phyloP scores from a whole-genome alignment of 2,329 filamentous ascomycete genomes.

The Neofusicoccum parvum region DNA sequence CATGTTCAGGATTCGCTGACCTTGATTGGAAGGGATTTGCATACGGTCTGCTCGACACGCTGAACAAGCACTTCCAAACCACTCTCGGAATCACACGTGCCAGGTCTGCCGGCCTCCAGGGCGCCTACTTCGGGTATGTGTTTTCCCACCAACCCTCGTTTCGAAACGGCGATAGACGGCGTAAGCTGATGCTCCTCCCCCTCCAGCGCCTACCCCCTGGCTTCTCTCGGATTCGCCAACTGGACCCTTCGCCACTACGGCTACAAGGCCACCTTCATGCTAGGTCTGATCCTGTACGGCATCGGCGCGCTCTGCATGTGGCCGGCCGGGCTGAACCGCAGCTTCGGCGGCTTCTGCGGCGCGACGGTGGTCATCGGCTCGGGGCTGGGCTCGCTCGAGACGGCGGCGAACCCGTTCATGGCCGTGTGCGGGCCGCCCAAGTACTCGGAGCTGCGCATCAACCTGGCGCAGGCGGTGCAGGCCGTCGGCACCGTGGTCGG shows the following conservation, averaged over 20 bases:
- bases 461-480: constrained; percentile 61
- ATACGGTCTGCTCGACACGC: constrained; percentile 60
- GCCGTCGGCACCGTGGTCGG: constrained; percentile 61
- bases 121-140: constrained; percentile 49
- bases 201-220: constrained; percentile 49
- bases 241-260: constrained; percentile 54
- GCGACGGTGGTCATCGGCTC: constrained; percentile 59
- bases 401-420: constrained; percentile 58
- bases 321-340: constrained; percentile 58
- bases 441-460: constrained; percentile 61
- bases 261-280: constrained; percentile 51
- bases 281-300: constrained; percentile 58
- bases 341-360: constrained; percentile 63
- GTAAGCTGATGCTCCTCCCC: background rate
- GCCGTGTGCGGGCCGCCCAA: constrained; percentile 60
- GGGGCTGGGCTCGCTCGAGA: constrained; percentile 59
- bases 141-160: background rate
- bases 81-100: constrained; percentile 47
- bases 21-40: constrained; percentile 48
- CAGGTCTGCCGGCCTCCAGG: constrained; percentile 50
- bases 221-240: constrained; percentile 50
- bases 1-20: background rate
- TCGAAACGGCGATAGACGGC: background rate
- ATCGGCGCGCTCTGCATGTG: constrained; percentile 61
- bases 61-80: constrained; percentile 53